Conservation (phyloP, 495 filamentous ascomycete genomes). For the Aspergillus panamensis region DNA sequence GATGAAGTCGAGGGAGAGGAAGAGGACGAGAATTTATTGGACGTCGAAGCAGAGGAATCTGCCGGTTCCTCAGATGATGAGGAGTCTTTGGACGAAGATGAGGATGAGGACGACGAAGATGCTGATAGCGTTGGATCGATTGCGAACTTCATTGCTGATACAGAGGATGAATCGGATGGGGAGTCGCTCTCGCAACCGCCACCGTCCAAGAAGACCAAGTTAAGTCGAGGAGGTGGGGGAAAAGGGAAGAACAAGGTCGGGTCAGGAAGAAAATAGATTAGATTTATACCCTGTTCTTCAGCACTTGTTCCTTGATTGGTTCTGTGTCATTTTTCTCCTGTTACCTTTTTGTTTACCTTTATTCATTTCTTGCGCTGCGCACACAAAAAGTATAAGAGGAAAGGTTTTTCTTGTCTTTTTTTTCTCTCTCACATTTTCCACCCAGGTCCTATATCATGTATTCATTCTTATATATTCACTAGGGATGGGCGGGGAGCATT, state of each 20-base stretch:
- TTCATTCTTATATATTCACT: conserved; percentile 3
- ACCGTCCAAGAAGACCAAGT: conserved; percentile 40
- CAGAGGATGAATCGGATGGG: conserved; percentile 38
- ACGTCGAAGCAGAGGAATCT: conserved; percentile 46
- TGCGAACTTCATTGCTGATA: conserved; percentile 46
- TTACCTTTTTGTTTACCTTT: too few species aligned
- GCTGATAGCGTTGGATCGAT: conserved; percentile 43
- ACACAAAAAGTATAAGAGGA: conserved; percentile 18
- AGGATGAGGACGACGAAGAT: conserved; percentile 43
- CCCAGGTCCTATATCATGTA: conserved; percentile 7
- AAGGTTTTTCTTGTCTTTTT: not conserved
- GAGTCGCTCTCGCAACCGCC: conserved; percentile 29
- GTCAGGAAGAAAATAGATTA: conserved; percentile 30
- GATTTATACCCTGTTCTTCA: conserved; percentile 23
- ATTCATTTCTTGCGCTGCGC: not conserved
- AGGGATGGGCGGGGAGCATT: conserved; percentile 1
- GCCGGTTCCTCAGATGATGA: conserved; percentile 47
- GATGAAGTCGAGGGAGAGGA: conserved; percentile 40
- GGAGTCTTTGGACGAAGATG: conserved; percentile 44
- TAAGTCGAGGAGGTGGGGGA: conserved; percentile 22
- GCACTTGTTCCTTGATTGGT: conserved; percentile 6
- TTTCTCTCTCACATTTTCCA: not conserved
- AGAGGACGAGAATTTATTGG: conserved; percentile 41
- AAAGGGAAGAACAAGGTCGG: conserved; percentile 34
- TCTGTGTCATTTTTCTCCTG: not conserved